phyloP scores from a whole-genome alignment of 495 filamentous ascomycete species.

The Penicillium herquei region DNA sequence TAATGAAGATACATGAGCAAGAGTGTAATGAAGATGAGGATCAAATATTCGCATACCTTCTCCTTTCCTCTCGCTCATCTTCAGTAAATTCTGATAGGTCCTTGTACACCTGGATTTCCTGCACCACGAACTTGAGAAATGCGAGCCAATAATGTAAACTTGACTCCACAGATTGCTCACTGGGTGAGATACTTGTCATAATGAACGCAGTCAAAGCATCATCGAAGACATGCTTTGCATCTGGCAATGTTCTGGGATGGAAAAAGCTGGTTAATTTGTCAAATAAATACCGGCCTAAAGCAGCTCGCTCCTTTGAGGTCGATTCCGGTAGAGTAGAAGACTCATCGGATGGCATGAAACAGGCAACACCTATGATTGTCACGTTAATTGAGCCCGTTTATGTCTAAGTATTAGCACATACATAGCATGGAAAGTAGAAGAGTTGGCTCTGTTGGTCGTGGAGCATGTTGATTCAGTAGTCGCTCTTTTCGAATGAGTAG shows the following conservation, averaged over 20 bases:
- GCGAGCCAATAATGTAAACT: constrained; percentile 9
- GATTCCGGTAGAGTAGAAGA: constrained; percentile 3
- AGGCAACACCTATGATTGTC: constrained; percentile 4
- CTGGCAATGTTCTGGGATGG: constrained; percentile 1
- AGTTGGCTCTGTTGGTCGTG: constrained; percentile 8
- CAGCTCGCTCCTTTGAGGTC: constrained; percentile 4
- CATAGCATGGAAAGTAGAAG: constrained; percentile 6
- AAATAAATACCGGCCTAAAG: constrained; percentile 6
- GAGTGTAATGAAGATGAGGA: not conserved
- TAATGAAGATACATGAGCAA: not conserved
- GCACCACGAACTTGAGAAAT: constrained; percentile 4
- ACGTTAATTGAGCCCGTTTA: not conserved
- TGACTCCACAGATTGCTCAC: constrained; percentile 8
- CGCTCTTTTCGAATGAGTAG: constrained; percentile 3
- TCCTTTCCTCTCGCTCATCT: constrained; percentile 6
- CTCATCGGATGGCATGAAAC: constrained; percentile 8
- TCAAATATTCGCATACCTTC: not conserved
- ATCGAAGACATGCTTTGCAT: constrained; percentile 2
- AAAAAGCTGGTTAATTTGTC: constrained; percentile 3
- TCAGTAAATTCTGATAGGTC: not conserved
- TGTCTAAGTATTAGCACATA: not conserved
- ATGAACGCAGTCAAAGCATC: constrained; percentile 6
- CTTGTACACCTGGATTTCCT: constrained; percentile 6
- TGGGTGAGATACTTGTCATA: constrained; percentile 7
- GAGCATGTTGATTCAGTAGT: constrained; percentile 3